phyloP scores from a whole-genome alignment of 1,284 basidiomycete species.

The Cutaneotrichosporon daszewskae region DNA sequence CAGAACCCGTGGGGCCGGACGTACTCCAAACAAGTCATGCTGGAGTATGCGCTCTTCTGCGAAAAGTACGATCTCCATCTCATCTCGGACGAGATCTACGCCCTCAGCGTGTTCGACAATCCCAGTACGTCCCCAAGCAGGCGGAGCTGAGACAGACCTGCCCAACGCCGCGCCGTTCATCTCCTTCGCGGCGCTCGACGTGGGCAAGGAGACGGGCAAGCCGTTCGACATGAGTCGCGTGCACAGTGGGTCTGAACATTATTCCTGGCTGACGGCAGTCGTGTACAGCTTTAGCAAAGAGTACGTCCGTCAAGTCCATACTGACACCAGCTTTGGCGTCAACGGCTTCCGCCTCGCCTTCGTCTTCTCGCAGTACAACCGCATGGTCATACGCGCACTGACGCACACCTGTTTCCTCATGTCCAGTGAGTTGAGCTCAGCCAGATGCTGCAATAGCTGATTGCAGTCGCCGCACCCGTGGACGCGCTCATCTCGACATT shows the following conservation, averaged over 20 bases:
- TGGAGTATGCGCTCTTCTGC: conserved; percentile 47
- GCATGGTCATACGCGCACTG: conserved; percentile 40
- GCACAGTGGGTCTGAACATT: conserved; percentile 28
- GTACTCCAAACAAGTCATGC: conserved; percentile 42
- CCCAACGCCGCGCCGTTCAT: conserved; percentile 40
- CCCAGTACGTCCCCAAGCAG: conserved; percentile 17
- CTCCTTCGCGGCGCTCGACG: conserved; percentile 45
- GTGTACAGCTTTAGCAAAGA: conserved; percentile 48
- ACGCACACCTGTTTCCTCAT: conserved; percentile 39
- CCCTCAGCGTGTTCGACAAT: conserved; percentile 43
- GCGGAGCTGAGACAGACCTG: conserved; percentile 17
- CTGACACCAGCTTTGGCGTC: conserved; percentile 42
- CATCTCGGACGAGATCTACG: conserved; percentile 50
- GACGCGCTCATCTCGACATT: conserved; percentile 41
- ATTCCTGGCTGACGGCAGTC: conserved; percentile 19
- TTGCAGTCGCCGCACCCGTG: conserved; percentile 37
- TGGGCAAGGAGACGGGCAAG: conserved; percentile 43
- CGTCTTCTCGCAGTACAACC: conserved; percentile 47
- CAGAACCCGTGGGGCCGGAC: conserved; percentile 48
- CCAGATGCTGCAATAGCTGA: conserved; percentile 1
- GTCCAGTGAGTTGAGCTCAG: conserved; percentile 27
- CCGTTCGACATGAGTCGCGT: conserved; percentile 42
- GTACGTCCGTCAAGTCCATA: conserved; percentile 13
- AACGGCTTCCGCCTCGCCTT: conserved; percentile 48
- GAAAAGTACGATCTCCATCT: conserved; percentile 48